Evolutionary conservation across 768 basidiomycete species (phyloP).

Genomic region (Phallus indusiatus): DNA sequence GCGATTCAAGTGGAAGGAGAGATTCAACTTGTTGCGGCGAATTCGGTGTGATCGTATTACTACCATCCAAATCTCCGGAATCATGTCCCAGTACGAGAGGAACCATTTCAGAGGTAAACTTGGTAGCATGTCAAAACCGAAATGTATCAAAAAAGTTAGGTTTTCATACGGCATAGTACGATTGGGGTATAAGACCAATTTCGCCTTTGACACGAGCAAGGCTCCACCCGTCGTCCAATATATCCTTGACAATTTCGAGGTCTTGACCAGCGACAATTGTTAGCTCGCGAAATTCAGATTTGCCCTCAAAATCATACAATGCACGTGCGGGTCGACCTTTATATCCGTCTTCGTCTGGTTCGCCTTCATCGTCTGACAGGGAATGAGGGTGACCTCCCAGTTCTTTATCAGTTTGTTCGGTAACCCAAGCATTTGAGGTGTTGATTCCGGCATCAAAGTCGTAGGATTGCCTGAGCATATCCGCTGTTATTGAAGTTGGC

Average conservation of each 20-base stretch:
- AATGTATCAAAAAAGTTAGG: neutral
- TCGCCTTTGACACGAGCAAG: constrained; percentile 52
- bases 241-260: constrained; percentile 60
- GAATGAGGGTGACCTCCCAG: constrained; percentile 24
- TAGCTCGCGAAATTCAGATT: constrained; percentile 65
- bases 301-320: constrained; percentile 66
- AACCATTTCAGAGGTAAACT: constrained; percentile 60
- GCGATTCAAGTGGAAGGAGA: constrained; percentile 42
- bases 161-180: constrained; percentile 56
- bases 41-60: constrained; percentile 40
- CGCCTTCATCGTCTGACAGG: constrained; percentile 43
- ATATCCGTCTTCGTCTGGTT: constrained; percentile 23
- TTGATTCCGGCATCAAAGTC: constrained; percentile 75
- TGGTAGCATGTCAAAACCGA: neutral
- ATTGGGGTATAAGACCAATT: constrained; percentile 57
- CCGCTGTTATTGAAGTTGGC: constrained; percentile 3
- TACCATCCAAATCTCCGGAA: constrained; percentile 28
- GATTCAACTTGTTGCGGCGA: constrained; percentile 14
- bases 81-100: constrained; percentile 26
- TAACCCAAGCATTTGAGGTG: constrained; percentile 62
- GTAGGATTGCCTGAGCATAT: constrained; percentile 19
- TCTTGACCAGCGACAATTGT: constrained; percentile 59
- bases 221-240: constrained; percentile 75
- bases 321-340: constrained; percentile 50
- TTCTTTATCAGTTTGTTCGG: constrained; percentile 41